Conservation (phyloP, 2,329 filamentous ascomycete genomes). For the Fusarium chaquense region DNA sequence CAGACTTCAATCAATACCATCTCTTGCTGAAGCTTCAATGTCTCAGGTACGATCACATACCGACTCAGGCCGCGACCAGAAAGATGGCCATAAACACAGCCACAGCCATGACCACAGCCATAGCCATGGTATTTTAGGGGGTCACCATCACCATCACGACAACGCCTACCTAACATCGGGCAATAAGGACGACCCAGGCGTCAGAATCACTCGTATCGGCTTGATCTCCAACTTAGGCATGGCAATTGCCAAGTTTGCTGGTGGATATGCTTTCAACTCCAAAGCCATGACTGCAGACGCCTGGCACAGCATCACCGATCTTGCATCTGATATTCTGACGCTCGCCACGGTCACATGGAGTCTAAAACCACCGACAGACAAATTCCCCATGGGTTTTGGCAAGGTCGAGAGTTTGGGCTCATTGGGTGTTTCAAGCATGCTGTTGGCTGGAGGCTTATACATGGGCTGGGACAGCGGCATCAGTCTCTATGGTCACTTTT, state of each 20-base stretch:
- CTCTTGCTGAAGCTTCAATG: slow-evolving; percentile 49
- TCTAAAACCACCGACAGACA: slow-evolving; percentile 82
- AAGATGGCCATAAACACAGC: slow-evolving; percentile 41
- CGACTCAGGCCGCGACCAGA: slow-evolving; percentile 40
- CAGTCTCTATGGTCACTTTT: slow-evolving; percentile 78
- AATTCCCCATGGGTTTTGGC: slow-evolving; percentile 91
- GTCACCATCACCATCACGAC: slow-evolving; percentile 85
- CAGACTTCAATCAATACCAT: slow-evolving; percentile 36
- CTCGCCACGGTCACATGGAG: slow-evolving; percentile 95
- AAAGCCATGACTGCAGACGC: slow-evolving; percentile 94
- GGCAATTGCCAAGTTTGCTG: slow-evolving; percentile 92
- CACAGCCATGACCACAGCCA: slow-evolving; percentile 46
- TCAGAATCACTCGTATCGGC: slow-evolving; percentile 70
- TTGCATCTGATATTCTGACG: slow-evolving; percentile 94
- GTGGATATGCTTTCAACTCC: slow-evolving; percentile 94
- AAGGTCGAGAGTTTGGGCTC: slow-evolving; percentile 98
- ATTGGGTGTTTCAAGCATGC: slow-evolving; percentile 89
- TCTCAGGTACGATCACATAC: slow-evolving; percentile 51
- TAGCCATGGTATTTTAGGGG: slow-evolving; percentile 44
- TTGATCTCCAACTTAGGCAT: slow-evolving; percentile 88
- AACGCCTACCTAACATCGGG: slow-evolving; percentile 94
- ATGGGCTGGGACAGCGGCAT: slow-evolving; percentile 84
- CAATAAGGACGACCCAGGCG: slow-evolving; percentile 77
- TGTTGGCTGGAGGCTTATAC: slow-evolving; percentile 88
- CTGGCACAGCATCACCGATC: slow-evolving; percentile 93